These are phyloP conservation scores for Hirsutella rhossiliensis DNA, from an alignment of 2,329 filamentous ascomycete genomes.

Conservation along the genomic window DNA sequence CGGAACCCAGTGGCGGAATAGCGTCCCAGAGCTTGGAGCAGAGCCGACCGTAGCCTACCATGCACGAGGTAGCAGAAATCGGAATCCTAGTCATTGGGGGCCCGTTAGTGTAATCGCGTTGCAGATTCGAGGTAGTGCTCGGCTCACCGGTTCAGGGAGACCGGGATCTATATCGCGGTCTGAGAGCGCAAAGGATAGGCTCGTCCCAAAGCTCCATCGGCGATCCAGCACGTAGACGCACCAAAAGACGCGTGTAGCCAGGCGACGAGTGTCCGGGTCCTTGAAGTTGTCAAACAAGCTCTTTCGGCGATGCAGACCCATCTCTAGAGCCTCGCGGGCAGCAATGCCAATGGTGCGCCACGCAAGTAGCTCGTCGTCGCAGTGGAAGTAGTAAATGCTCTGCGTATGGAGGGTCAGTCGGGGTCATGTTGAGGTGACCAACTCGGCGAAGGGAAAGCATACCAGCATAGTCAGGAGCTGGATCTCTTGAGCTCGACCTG, in stretches of 20 bases:
- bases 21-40: constrained; percentile 34
- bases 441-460: constrained; percentile 2
- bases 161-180: constrained; percentile 37
- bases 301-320: constrained; percentile 33
- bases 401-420: constrained; percentile 2
- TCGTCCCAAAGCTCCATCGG: constrained; percentile 39
- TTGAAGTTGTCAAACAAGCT: constrained; percentile 27
- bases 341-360: constrained; percentile 36
- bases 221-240: constrained; percentile 38
- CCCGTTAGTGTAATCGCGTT: background rate
- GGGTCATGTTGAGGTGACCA: constrained; percentile 7
- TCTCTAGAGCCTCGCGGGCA: constrained; percentile 31
- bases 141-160: constrained; percentile 26
- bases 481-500: constrained; percentile 21
- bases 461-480: constrained; percentile 20
- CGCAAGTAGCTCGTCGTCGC: constrained; percentile 35
- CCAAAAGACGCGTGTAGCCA: constrained; percentile 32
- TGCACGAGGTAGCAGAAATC: constrained; percentile 29
- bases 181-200: constrained; percentile 33
- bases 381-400: constrained; percentile 30
- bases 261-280: constrained; percentile 14
- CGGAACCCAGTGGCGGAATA: constrained; percentile 23
- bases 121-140: background rate
- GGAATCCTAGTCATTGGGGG: constrained; percentile 12
- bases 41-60: constrained; percentile 33